Conservation (phyloP, 345 rosid species). For the Hypericum androsaemum region DNA sequence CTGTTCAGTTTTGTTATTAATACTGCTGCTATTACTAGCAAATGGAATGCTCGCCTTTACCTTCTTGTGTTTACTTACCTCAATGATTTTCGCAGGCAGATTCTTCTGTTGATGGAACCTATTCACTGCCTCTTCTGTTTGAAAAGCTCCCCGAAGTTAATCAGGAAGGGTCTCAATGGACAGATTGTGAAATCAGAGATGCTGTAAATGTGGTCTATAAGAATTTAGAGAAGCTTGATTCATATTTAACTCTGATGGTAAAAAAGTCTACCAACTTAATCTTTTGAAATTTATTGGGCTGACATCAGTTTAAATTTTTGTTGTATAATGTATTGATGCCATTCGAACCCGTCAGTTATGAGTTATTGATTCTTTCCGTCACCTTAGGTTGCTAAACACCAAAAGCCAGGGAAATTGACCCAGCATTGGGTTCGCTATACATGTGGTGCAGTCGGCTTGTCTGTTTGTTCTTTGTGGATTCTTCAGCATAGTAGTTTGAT, state of each 20-base stretch:
- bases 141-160: slow-evolving; percentile 52
- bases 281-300: background rate
- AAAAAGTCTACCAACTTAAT: slow-evolving; percentile 12
- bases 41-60: background rate
- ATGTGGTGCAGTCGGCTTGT: slow-evolving; percentile 75
- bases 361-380: slow-evolving; percentile 5
- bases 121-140: slow-evolving; percentile 50
- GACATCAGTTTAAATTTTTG: background rate
- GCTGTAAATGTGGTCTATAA: slow-evolving; percentile 48
- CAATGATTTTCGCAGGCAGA: slow-evolving; percentile 35
- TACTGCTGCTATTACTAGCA: background rate
- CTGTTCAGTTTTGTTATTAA: background rate
- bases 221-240: slow-evolving; percentile 60
- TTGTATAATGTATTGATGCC: too few species aligned
- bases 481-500: slow-evolving; percentile 73
- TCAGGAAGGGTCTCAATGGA: slow-evolving; percentile 64
- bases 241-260: slow-evolving; percentile 57
- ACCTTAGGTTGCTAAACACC: slow-evolving; percentile 61
- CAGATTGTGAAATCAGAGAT: slow-evolving; percentile 61
- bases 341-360: background rate
- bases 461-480: slow-evolving; percentile 69
- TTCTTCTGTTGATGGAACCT: slow-evolving; percentile 55
- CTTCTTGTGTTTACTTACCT: background rate
- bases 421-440: slow-evolving; percentile 70
- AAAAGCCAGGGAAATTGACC: slow-evolving; percentile 58